Evolutionary conservation across 2,329 filamentous ascomycete species (phyloP).

Genomic region (Pseudohalonectria lignicola): DNA sequence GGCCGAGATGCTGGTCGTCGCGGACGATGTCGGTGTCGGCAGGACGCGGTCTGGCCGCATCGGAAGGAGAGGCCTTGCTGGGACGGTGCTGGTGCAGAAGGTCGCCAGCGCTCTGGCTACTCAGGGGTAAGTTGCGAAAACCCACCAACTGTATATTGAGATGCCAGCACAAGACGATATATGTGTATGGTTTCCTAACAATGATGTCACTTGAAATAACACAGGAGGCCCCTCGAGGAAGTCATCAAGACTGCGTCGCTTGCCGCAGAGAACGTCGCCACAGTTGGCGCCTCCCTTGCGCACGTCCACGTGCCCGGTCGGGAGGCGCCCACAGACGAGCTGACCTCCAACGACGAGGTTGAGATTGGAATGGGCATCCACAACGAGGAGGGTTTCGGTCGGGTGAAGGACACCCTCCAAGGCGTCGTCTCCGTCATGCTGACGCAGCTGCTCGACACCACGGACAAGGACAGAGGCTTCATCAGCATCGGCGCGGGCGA

Average conservation of each 20-base stretch:
- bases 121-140: too few relatives aligned
- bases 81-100: conserved; percentile 80
- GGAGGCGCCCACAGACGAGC: conserved; percentile 30
- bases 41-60: conserved; percentile 73
- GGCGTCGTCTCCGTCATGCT: conserved; percentile 55
- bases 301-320: conserved; percentile 86
- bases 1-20: conserved; percentile 81
- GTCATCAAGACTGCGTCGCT: conserved; percentile 61
- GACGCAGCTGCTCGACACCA: conserved; percentile 52
- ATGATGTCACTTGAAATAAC: too few relatives aligned
- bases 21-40: conserved; percentile 83
- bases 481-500: conserved; percentile 39
- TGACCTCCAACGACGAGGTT: conserved; percentile 42
- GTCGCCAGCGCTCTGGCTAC: conserved; percentile 74
- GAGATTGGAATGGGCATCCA: conserved; percentile 71
- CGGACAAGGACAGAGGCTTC: conserved; percentile 61
- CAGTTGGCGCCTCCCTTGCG: conserved; percentile 73
- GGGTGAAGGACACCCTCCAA: conserved; percentile 38
- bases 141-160: too few relatives aligned
- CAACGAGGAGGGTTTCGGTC: conserved; percentile 52
- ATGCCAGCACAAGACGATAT: too few relatives aligned
- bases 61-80: conserved; percentile 80
- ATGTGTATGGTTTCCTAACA: too few relatives aligned
- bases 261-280: conserved; percentile 64
- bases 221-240: conserved; percentile 57